Base-by-base conservation (phyloP, 2,329 filamentous ascomycete genomes). In the Westerdykella ornata region DNA sequence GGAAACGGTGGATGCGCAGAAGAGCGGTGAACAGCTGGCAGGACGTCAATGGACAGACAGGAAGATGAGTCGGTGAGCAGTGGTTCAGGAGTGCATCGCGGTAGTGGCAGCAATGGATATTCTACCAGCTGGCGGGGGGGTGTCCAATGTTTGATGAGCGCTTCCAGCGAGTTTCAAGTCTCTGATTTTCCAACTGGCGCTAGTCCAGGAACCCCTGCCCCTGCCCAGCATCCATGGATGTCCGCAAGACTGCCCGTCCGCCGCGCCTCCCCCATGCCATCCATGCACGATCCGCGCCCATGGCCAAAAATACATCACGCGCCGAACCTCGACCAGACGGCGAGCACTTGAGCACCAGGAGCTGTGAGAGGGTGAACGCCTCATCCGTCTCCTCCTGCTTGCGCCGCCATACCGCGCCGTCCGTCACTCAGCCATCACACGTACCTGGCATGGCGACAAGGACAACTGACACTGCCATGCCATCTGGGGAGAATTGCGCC, bases 11-110 rank as follows among this genome's bases (percentile, higher is more conserved):
- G 35, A 45, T 48, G 37, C 43, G 35, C 52, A 50, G 47, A 56
- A 38, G 46, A 49, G 61, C 61, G 61, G 61, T 64, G 60, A 53
- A 57, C 51, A 54, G 57, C 50, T 60, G 57, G 56, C 54, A 55
- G 45, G 42, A 39, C 35, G 46, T 48, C 51, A 54, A 50, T 55
- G 53, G 51, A 47, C 44, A 51, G 59, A 45, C 47, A 46, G n/a
- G n/a, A n/a, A 44, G 42, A 39, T 53, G 57, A 53, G 53, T 55
- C 54, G 59, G 57, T 59, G 57, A 59, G 57, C n/a, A 33, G 30
- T 33, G 26, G 46, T 41, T 37, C 39, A 53, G 48, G 46, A 45
- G 51, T 31, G 36, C 39, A n/a, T n/a, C n/a, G n/a, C n/a, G n/a
- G n/a, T n/a, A 41, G 39, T 14, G 40, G 33, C 30, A 35, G 14